Evolutionary conservation across 2,329 filamentous ascomycete genomes (phyloP), one percentile per base, ranked within the genome.

Genomic region (Aspergillus sclerotialis): DNA sequence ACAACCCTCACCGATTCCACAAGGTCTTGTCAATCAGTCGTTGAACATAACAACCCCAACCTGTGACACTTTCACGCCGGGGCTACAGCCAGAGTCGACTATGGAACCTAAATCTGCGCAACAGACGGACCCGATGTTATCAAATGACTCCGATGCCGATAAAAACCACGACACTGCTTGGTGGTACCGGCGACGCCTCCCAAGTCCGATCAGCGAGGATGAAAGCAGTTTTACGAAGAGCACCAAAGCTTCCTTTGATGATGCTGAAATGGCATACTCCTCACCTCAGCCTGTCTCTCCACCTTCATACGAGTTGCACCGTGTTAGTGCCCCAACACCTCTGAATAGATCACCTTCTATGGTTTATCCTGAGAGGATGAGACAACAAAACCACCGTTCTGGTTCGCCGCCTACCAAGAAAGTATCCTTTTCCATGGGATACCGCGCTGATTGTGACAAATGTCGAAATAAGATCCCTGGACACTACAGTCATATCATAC

Each of bases 401-500:
- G 29, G 32, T 29, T 28, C 21, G 26, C 25, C 36, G 12, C 24
- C 35, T 11, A 35, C 30, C 15, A 49, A 46, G 28, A 83, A 82
- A 61, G 76, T 75, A 55, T 78, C 73, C 41, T 82, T 88, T 56
- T 84, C 81, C 49, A 86, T 88, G 76, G 84, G 84, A 32, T 88
- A 82, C 63, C 70, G 83, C 43, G 73, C 79, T 9, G 83, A 86
- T 58, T 89, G 84, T 55, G 82, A 87, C 41, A 87, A 87, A 60
- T 89, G 84, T 61, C 73, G 73, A 28, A 70, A 75, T 54, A 83
- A 80, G 54, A 80, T 86, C 6, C 83, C 84, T 0, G 84, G 84
- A 1, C 84, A 89, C 55, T 88, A 86, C 54, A 87, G 83, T 52
- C 84, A 89, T 60, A 85, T 88, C 39, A 78, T 86, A 43, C 53